Evolutionary conservation across 108 stramenopile genomes (phyloP), one percentile per base, ranked within the genome.

Genomic region (Ochromonas danica): DNA sequence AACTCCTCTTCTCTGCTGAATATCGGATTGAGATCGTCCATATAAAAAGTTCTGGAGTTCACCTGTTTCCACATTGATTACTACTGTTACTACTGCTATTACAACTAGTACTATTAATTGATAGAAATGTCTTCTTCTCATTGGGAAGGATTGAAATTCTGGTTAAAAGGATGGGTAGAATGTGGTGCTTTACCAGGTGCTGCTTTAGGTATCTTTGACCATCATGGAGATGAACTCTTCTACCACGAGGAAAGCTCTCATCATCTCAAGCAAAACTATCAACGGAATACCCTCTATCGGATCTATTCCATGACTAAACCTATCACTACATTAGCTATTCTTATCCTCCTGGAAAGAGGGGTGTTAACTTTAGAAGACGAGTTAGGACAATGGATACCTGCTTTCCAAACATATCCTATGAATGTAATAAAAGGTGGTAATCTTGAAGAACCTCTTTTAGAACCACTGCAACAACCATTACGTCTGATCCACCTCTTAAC

Each of bases 281-380:
- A 38, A 27, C 6, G 72, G 72, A 43, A 65, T 43, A 61, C 81
- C 1, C 28, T 78, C 35, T 82, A 77, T 30, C 75, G 81, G 62
- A 82, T 82, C 31, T 82, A 82, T 41, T 79, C 78, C n/a, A 82
- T 82, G 81, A 78, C 60, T 6, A 82, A 82, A 74, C 81, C 81
- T 1, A 25, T 82, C 61, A 82, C 81, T 27, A 51, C 78, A 35
- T 36, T 82, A 6, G 81, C 71, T 22, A 63, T 79, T 25, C 22
- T 82, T 0, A 51, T 78, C 41, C 81, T 82, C 14, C 1, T 82
- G 40, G 71, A 82, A 6, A 43, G 61, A 31, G 81, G 81, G 6
- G 10, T 30, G 60, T 28, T 82, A n/a, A 78, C 40, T 0, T 28
- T 82, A 1, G 81, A 82, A 17, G 74, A 82, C 17, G 77, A 75